A percentile compares a stretch with the other conserved stretches of the same genome.
phyloP scores from a whole-genome alignment of 2,329 filamentous ascomycete genomes.

The Teratosphaeria zuluensis region DNA sequence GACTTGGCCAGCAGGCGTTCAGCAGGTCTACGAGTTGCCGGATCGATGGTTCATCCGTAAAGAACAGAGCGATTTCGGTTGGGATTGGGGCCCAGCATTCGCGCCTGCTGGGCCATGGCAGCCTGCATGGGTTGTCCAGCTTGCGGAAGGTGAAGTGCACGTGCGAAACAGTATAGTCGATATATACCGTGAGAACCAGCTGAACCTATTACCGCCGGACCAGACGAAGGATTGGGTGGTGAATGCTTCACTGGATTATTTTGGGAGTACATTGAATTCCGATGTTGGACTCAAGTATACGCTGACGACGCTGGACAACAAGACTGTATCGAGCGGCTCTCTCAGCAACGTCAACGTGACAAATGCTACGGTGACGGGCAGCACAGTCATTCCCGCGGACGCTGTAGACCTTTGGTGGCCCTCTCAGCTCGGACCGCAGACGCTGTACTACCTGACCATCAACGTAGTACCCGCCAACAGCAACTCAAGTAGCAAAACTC shows the following conservation, averaged over 20 bases:
- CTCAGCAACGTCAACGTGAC: constrained; percentile 34
- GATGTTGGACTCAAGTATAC: constrained; percentile 38
- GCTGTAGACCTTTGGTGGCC: constrained; percentile 53
- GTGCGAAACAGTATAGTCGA: constrained; percentile 48
- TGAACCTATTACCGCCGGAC: constrained; percentile 49
- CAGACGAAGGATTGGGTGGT: constrained; percentile 50
- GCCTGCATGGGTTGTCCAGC: constrained; percentile 47
- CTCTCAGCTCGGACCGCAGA: constrained; percentile 46
- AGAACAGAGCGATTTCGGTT: constrained; percentile 54
- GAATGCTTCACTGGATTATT: constrained; percentile 50
- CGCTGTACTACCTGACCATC: constrained; percentile 37
- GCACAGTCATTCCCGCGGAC: constrained; percentile 30
- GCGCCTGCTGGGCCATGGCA: constrained; percentile 55
- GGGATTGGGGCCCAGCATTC: constrained; percentile 42
- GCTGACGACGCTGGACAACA: constrained; percentile 37
- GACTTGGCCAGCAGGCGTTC: constrained; percentile 42
- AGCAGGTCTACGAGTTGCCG: constrained; percentile 42
- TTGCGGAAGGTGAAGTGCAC: constrained; percentile 35
- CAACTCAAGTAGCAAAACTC: constrained; percentile 3
- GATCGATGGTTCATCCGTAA: constrained; percentile 49
- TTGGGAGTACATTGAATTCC: constrained; percentile 37
- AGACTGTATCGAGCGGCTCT: constrained; percentile 28
- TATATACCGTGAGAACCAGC: constrained; percentile 48
- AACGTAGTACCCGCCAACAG: constrained; percentile 32
- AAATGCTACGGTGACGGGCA: constrained; percentile 41